Percentiles rank a stretch among this genome's conserved stretches.
These are phyloP conservation scores for Oldenlandia corymbosa DNA, from an alignment of 257 asterid genomes.

Conservation along the genomic window DNA sequence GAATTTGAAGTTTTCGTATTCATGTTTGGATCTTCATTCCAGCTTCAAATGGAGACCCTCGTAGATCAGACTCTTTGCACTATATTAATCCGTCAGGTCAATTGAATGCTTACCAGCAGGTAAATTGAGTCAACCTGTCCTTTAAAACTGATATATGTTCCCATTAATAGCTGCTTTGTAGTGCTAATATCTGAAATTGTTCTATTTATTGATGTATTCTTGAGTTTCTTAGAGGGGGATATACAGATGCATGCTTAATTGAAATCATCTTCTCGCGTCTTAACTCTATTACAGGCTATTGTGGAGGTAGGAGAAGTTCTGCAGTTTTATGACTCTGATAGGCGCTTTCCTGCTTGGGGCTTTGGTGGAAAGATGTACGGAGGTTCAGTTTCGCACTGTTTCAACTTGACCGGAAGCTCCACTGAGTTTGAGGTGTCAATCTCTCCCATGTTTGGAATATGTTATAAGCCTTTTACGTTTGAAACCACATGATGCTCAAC, in stretches of 20 bases:
- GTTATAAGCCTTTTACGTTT: background rate
- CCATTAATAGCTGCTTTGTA: conserved; percentile 1
- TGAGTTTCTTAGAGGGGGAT: background rate
- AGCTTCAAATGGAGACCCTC: conserved; percentile 74
- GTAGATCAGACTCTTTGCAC: conserved; percentile 49
- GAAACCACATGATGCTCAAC: background rate
- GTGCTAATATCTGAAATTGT: conserved; percentile 7
- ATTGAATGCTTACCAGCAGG: conserved; percentile 73
- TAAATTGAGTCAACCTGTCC: conserved; percentile 16
- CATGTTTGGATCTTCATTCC: conserved; percentile 16
- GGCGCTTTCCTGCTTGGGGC: conserved; percentile 80
- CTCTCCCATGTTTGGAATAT: background rate
- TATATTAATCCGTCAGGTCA: conserved; percentile 60
- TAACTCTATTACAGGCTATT: conserved; percentile 72
- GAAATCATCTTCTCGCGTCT: no score
- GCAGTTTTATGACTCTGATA: conserved; percentile 81
- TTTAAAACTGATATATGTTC: background rate
- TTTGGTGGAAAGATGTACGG: conserved; percentile 53
- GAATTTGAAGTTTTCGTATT: conserved; percentile 8
- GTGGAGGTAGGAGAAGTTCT: conserved; percentile 76
- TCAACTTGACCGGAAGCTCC: conserved; percentile 62
- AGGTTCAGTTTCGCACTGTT: conserved; percentile 62
- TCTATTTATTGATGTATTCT: background rate
- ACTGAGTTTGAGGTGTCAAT: conserved; percentile 44
- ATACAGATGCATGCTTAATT: background rate